phyloP scores from a whole-genome alignment of 768 basidiomycete species.

The Ephemerocybe angulata region DNA sequence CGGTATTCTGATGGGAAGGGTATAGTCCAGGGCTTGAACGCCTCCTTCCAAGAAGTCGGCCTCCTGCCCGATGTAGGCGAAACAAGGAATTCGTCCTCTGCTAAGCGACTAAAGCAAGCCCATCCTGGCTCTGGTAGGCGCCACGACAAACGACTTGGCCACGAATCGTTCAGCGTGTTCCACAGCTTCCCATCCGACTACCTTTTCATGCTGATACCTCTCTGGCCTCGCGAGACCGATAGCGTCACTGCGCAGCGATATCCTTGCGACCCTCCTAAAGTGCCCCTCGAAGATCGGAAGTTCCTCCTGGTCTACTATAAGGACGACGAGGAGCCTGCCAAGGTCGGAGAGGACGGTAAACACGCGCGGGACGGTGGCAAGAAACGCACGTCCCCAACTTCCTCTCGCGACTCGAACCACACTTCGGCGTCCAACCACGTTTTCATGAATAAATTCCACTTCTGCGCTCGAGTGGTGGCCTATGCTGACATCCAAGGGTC shows the following conservation, averaged over 20 bases:
- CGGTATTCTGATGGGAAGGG: slow-evolving; percentile 65
- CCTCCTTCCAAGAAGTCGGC: slow-evolving; percentile 79
- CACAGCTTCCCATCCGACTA: slow-evolving; percentile 62
- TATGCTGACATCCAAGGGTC: slow-evolving; percentile 70
- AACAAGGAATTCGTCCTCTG: too few species aligned
- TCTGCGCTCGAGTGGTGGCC: slow-evolving; percentile 69
- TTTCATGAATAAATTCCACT: slow-evolving; percentile 62
- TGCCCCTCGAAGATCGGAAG: slow-evolving; percentile 52
- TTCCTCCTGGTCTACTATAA: slow-evolving; percentile 84
- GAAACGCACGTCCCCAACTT: slow-evolving; percentile 42
- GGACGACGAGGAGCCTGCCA: slow-evolving; percentile 14
- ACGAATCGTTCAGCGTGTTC: slow-evolving; percentile 41
- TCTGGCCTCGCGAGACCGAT: slow-evolving; percentile 81
- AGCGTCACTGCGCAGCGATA: slow-evolving; percentile 28
- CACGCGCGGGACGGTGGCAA: slow-evolving; percentile 32
- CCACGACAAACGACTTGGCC: slow-evolving; percentile 9
- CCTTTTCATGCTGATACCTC: slow-evolving; percentile 78
- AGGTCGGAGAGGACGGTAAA: slow-evolving; percentile 25
- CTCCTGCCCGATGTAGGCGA: slow-evolving; percentile 56
- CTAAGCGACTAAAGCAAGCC: too few species aligned
- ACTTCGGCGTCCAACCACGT: slow-evolving; percentile 43
- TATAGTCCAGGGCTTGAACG: slow-evolving; percentile 65
- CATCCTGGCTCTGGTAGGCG: slow-evolving; percentile 16
- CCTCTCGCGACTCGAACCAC: slow-evolving; percentile 30
- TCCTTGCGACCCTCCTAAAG: slow-evolving; percentile 30